Conservation (phyloP, 495 filamentous ascomycete genomes). For the Aspergillus kassunensis region DNA sequence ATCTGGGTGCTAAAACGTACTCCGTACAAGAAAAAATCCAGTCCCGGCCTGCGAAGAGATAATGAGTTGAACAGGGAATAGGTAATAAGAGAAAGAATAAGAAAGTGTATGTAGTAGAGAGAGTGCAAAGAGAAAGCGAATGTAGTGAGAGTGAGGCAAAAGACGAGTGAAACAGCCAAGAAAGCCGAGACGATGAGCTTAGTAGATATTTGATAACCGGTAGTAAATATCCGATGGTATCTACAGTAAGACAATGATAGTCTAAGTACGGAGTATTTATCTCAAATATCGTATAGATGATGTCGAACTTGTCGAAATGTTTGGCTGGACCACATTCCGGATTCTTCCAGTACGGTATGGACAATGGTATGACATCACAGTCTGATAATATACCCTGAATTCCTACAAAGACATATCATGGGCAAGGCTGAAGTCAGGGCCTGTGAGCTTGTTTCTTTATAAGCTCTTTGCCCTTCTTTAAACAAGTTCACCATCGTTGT, state of each 20-base stretch:
- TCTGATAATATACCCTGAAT: not conserved
- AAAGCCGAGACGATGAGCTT: not conserved
- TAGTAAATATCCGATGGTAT: no score
- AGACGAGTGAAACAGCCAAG: not conserved
- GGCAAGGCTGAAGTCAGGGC: not conserved
- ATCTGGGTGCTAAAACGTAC: no score
- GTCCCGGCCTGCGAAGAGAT: not conserved
- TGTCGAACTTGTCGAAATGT: not conserved
- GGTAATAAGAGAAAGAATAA: not conserved
- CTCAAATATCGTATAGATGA: not conserved
- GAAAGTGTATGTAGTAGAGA: not conserved
- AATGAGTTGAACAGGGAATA: not conserved
- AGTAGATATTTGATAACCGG: not conserved
- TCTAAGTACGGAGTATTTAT: no score
- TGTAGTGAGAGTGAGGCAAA: not conserved
- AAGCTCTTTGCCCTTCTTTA: not conserved
- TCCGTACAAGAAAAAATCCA: no score
- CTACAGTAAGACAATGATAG: no score
- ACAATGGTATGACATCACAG: constrained; percentile 9
- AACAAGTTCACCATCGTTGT: not conserved
- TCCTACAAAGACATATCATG: not conserved
- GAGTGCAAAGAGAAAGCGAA: not conserved
- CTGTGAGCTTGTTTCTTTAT: not conserved
- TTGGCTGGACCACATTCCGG: not conserved
- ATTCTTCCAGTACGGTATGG: no score